Conservation (phyloP, 176 grass and related monocot species). For the Rhynchospora tenuis region DNA sequence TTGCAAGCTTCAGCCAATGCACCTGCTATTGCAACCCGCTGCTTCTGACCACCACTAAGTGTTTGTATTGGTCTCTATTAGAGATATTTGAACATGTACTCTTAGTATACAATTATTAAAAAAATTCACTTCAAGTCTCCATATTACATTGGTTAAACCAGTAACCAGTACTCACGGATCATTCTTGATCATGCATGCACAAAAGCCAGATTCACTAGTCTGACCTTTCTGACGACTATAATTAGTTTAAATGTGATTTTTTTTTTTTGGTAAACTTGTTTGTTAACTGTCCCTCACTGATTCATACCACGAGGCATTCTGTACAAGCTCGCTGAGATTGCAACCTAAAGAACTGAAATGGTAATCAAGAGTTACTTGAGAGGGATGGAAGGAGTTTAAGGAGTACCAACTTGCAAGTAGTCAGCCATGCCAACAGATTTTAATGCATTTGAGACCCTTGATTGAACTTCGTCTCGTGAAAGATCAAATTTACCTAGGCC, state of each 20-base stretch:
- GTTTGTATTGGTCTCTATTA: slow-evolving; percentile 91
- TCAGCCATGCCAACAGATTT: slow-evolving; percentile 68
- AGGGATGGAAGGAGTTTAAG: not conserved
- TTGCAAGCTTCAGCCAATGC: slow-evolving; percentile 90
- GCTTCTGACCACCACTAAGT: slow-evolving; percentile 94
- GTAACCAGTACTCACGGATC: not conserved
- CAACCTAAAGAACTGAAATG: not conserved
- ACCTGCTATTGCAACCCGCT: slow-evolving; percentile 91
- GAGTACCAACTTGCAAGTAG: slow-evolving; percentile 76
- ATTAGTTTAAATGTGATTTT: not conserved
- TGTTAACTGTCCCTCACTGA: not conserved
- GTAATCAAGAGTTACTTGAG: not conserved
- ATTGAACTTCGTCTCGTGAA: slow-evolving; percentile 59
- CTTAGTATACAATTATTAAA: not conserved
- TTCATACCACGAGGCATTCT: not conserved
- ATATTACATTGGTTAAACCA: not conserved
- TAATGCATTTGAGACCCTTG: slow-evolving; percentile 71
- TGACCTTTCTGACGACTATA: not conserved
- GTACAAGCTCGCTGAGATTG: not conserved
- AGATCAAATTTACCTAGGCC: slow-evolving; percentile 88
- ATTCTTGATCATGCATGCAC: not conserved
- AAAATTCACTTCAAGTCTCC: not conserved
- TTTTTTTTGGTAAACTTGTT: not conserved
- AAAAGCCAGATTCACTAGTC: not conserved
- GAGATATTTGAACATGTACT: slow-evolving; percentile 15